Evolutionary conservation across 768 basidiomycete species (phyloP).

Genomic region (Kwoniella botswanensis): DNA sequence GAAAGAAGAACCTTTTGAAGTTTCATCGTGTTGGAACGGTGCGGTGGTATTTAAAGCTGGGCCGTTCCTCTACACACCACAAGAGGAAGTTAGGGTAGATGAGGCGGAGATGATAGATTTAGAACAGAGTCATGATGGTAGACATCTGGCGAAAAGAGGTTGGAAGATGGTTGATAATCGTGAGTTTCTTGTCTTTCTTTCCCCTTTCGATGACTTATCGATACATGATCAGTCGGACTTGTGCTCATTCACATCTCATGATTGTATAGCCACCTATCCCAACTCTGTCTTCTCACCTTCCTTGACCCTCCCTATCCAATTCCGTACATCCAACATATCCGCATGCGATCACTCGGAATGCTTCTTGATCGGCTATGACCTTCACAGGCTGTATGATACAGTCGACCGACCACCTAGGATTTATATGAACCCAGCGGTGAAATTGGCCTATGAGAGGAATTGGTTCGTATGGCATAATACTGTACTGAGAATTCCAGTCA

Average conservation of each 20-base stretch:
- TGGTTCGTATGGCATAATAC: slow-evolving; percentile 40
- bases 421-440: slow-evolving; percentile 36
- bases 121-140: neutral
- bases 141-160: slow-evolving; percentile 25
- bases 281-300: slow-evolving; percentile 30
- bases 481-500: slow-evolving; percentile 27
- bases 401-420: slow-evolving; percentile 27
- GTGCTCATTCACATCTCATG: neutral
- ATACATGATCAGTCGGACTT: neutral
- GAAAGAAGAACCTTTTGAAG: slow-evolving; percentile 5
- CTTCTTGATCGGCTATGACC: slow-evolving; percentile 36
- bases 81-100: neutral
- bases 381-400: slow-evolving; percentile 33
- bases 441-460: slow-evolving; percentile 34
- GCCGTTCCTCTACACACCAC: slow-evolving; percentile 29
- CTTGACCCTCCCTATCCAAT: slow-evolving; percentile 28
- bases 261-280: slow-evolving; percentile 22
- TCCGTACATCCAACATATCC: slow-evolving; percentile 31
- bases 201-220: neutral
- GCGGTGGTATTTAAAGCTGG: slow-evolving; percentile 39
- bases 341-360: slow-evolving; percentile 41
- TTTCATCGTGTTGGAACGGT: slow-evolving; percentile 53
- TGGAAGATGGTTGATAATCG: slow-evolving; percentile 34
- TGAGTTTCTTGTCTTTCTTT: slow-evolving; percentile 1
- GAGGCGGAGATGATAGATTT: neutral